Conservation (phyloP, 75 land plant species). For the Pinus tabuliformis region DNA sequence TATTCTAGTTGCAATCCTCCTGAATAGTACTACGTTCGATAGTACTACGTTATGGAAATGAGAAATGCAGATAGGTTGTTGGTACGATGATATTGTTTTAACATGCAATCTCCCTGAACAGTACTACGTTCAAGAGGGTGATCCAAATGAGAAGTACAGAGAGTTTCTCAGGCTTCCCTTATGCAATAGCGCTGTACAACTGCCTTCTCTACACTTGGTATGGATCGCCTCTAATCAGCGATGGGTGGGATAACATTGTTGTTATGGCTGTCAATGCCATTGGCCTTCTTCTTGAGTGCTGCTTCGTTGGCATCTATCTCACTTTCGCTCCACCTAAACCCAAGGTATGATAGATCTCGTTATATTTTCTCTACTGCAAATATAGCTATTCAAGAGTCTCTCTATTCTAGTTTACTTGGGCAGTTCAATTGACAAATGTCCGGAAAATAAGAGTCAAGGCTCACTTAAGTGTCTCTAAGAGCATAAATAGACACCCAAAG, state of each 20-base stretch:
- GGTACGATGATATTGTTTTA: too few species aligned
- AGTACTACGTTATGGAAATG: too few species aligned
- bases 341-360: slow-evolving; percentile 20
- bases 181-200: slow-evolving; percentile 61
- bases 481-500: too few species aligned
- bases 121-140: slow-evolving; percentile 54
- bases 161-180: slow-evolving; percentile 68
- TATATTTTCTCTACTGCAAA: not conserved
- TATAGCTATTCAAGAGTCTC: not conserved
- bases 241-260: slow-evolving; percentile 46
- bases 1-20: too few species aligned
- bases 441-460: too few species aligned
- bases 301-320: slow-evolving; percentile 48
- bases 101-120: too few species aligned
- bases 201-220: slow-evolving; percentile 74
- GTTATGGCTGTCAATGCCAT: slow-evolving; percentile 58
- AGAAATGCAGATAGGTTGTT: too few species aligned
- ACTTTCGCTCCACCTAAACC: slow-evolving; percentile 25
- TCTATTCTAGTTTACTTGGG: not conserved
- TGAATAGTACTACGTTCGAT: too few species aligned
- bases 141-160: slow-evolving; percentile 57
- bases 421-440: too few species aligned
- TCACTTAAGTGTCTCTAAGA: too few species aligned
- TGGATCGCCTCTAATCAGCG: slow-evolving; percentile 59
- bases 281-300: slow-evolving; percentile 51